phyloP scores from a whole-genome alignment of 495 filamentous ascomycete species.

The Podospora fimiseda region DNA sequence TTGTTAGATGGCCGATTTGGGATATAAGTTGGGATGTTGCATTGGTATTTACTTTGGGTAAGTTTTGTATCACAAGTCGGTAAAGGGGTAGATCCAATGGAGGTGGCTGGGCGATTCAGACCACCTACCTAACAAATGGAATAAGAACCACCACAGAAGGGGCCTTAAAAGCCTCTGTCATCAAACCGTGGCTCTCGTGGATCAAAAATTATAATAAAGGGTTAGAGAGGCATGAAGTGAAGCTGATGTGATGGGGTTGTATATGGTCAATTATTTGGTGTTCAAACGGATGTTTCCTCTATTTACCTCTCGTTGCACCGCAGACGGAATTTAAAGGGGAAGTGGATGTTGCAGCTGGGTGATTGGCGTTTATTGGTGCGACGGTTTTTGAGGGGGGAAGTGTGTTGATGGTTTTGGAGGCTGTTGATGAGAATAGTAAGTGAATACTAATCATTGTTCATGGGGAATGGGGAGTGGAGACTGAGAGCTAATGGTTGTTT shows the following conservation, averaged over 20 bases:
- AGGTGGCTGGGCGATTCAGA: too few species aligned
- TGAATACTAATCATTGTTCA: too few species aligned
- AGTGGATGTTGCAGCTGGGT: constrained; percentile 35
- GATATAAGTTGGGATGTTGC: constrained; percentile 66
- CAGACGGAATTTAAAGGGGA: constrained; percentile 51
- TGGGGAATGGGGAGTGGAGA: too few species aligned
- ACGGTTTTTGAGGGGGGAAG: constrained; percentile 65
- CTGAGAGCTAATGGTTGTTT: too few species aligned
- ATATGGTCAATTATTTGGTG: constrained; percentile 54
- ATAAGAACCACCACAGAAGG: too few species aligned
- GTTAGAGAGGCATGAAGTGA: too few species aligned
- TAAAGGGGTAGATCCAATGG: too few species aligned
- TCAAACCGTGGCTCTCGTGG: too few species aligned
- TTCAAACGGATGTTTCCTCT: constrained; percentile 64
- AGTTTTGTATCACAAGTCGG: too few species aligned
- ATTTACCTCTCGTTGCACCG: constrained; percentile 52
- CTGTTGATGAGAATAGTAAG: constrained; percentile 56
- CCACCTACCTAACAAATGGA: too few species aligned
- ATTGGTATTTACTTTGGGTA: constrained; percentile 54
- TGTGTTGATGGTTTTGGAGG: constrained; percentile 60
- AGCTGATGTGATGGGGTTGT: neutral
- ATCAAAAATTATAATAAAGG: too few species aligned
- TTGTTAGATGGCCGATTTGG: constrained; percentile 54
- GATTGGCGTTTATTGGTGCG: constrained; percentile 36
- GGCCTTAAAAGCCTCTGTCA: too few species aligned